Evolutionary conservation across 345 rosid species (phyloP).

Genomic region (rapeseed (Brassica napus)): DNA sequence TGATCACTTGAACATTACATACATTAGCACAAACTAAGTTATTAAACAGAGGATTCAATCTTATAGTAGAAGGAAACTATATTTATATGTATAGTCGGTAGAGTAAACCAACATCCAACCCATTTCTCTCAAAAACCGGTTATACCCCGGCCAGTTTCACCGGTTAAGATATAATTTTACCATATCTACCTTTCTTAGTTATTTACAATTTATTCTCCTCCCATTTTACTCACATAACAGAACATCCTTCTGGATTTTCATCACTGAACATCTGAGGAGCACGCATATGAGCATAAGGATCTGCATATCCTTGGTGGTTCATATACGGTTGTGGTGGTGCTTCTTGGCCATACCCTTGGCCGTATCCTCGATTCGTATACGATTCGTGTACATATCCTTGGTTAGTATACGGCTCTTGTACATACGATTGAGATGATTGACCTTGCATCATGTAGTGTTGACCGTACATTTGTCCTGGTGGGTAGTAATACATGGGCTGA

Average conservation of each 20-base stretch:
- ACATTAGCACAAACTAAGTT: not conserved
- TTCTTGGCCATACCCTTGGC: constrained; percentile 34
- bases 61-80: not conserved
- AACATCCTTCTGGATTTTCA: constrained; percentile 87
- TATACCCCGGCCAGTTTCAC: constrained; percentile 27
- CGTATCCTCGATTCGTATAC: constrained; percentile 12
- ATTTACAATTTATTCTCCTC: constrained; percentile 38
- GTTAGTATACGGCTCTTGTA: constrained; percentile 37
- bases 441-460: constrained; percentile 44
- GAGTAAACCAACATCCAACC: constrained; percentile 20
- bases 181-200: constrained; percentile 35
- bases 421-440: constrained; percentile 39
- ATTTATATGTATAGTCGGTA: not conserved
- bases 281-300: constrained; percentile 39
- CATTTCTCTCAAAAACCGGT: constrained; percentile 38
- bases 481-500: constrained; percentile 51
- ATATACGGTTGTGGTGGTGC: constrained; percentile 16
- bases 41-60: not conserved
- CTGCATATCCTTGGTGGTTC: constrained; percentile 43
- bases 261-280: constrained; percentile 88
- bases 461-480: constrained; percentile 43
- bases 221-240: constrained; percentile 48
- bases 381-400: not conserved
- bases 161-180: constrained; percentile 32
- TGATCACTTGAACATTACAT: constrained; percentile 15